A percentile compares a stretch with the other conserved stretches of the same genome.
Conservation (phyloP, 169 alveolate species). For the Plasmodium fragile region DNA sequence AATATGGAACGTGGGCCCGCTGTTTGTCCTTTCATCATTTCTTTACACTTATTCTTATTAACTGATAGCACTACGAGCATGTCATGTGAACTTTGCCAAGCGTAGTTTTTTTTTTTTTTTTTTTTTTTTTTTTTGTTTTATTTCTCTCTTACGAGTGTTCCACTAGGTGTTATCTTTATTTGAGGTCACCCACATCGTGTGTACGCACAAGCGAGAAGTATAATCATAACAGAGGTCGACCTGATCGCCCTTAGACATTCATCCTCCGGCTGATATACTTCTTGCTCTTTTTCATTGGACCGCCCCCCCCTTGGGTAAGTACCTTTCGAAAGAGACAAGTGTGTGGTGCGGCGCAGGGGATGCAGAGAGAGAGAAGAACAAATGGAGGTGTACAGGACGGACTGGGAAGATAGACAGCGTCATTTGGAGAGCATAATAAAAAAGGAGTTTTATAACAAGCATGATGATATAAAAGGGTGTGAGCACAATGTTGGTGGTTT, state of each 20-base stretch:
- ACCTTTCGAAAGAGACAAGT: not conserved
- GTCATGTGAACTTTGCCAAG: not conserved
- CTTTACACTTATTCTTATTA: not conserved
- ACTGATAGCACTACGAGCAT: not conserved
- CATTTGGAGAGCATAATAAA: slow-evolving; percentile 55
- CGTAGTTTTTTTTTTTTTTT: not conserved
- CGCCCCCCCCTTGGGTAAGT: not conserved
- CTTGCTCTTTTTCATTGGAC: not conserved
- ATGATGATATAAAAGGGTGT: not conserved
- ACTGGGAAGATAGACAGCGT: slow-evolving; percentile 39
- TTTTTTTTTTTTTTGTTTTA: not conserved
- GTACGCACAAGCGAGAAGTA: not conserved
- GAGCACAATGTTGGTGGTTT: slow-evolving; percentile 38
- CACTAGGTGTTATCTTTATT: not conserved
- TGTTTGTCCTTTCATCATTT: not conserved
- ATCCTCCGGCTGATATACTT: not conserved
- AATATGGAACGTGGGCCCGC: not conserved
- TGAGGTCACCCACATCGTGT: not conserved
- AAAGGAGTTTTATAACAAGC: slow-evolving; percentile 31
- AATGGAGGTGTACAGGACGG: slow-evolving; percentile 10
- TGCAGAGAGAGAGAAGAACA: slow-evolving; percentile 6
- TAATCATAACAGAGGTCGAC: not conserved
- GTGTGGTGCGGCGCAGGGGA: not conserved
- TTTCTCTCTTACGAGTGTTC: not conserved
- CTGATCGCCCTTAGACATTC: not conserved